A percentile compares a stretch with the other conserved stretches of the same genome.
phyloP scores from a whole-genome alignment of 2,329 filamentous ascomycete species.

The Fusarium acutatum region DNA sequence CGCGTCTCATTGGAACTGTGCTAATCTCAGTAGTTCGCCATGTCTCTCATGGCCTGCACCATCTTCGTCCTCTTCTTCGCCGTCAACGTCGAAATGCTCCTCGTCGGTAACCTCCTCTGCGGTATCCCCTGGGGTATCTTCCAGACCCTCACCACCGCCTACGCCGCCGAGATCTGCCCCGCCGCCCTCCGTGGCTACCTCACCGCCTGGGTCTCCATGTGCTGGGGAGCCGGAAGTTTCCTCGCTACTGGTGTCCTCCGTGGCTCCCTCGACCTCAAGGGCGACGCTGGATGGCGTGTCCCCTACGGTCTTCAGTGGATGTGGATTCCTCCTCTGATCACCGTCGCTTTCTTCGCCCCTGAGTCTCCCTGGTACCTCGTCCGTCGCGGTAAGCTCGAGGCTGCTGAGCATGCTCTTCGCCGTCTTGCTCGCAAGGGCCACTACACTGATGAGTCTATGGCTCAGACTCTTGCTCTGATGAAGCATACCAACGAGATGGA shows the following conservation, averaged over 20 bases:
- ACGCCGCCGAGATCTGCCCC: conserved; percentile 57
- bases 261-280: conserved; percentile 47
- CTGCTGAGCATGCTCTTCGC: conserved; percentile 49
- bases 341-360: conserved; percentile 54
- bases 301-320: conserved; percentile 60
- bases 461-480: conserved; percentile 53
- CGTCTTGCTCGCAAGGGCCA: conserved; percentile 48
- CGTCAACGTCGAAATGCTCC: conserved; percentile 49
- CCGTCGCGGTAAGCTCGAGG: conserved; percentile 49
- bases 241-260: conserved; percentile 53
- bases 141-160: conserved; percentile 56
- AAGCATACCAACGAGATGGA: conserved; percentile 53
- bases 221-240: conserved; percentile 59
- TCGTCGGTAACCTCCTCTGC: conserved; percentile 55
- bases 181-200: conserved; percentile 56
- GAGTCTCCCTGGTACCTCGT: conserved; percentile 61
- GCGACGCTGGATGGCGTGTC: conserved; percentile 56
- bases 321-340: conserved; percentile 54
- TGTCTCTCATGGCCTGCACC: conserved; percentile 51
- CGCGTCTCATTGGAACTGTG: rapidly evolving
- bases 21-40: conserved; percentile 38
- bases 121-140: conserved; percentile 58
- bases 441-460: conserved; percentile 51
- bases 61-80: conserved; percentile 60
- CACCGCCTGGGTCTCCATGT: conserved; percentile 58